phyloP scores from a whole-genome alignment of 192 early-diverging fungal genomes.

The Chytriomyces confervae region DNA sequence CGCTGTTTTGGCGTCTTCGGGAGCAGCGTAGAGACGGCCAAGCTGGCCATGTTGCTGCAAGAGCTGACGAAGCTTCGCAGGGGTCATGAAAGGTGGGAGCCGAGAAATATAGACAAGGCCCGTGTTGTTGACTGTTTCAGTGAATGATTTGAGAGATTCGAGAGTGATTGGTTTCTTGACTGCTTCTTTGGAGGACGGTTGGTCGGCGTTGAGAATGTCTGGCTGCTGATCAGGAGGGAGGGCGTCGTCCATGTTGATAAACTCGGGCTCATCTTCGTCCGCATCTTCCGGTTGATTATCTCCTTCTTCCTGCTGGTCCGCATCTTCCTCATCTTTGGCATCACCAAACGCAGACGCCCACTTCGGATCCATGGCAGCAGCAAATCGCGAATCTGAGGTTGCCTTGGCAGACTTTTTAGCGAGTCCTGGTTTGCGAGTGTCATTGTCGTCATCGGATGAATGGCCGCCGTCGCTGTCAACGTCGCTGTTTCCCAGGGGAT shows the following conservation, averaged over 20 bases:
- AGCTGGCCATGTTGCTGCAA: constrained; percentile 77
- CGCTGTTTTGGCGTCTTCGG: constrained; percentile 82
- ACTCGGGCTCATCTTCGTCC: constrained; percentile 27
- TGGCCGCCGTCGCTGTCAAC: background rate
- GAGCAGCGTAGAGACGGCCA: constrained; percentile 83
- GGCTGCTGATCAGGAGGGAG: constrained; percentile 28
- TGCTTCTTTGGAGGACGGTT: constrained; percentile 43
- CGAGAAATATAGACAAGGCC: constrained; percentile 92
- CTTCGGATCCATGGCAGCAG: constrained; percentile 8
- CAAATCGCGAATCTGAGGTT: constrained; percentile 17
- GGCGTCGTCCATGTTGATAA: constrained; percentile 26
- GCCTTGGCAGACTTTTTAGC: background rate
- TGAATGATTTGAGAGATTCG: constrained; percentile 65
- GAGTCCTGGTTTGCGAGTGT: constrained; percentile 10
- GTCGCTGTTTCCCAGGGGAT: constrained; percentile 13
- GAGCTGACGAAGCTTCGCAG: constrained; percentile 75
- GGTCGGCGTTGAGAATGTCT: constrained; percentile 20
- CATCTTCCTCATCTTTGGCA: constrained; percentile 39
- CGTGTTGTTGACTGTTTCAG: constrained; percentile 71
- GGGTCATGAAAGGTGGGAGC: constrained; percentile 94
- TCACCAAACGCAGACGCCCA: constrained; percentile 14
- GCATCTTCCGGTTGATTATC: constrained; percentile 9
- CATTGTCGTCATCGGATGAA: background rate
- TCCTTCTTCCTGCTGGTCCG: constrained; percentile 32
- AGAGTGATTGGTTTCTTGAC: constrained; percentile 66